Conservation (phyloP, 352 stramenopile genomes). For the Nothophytophthora sp. region DNA sequence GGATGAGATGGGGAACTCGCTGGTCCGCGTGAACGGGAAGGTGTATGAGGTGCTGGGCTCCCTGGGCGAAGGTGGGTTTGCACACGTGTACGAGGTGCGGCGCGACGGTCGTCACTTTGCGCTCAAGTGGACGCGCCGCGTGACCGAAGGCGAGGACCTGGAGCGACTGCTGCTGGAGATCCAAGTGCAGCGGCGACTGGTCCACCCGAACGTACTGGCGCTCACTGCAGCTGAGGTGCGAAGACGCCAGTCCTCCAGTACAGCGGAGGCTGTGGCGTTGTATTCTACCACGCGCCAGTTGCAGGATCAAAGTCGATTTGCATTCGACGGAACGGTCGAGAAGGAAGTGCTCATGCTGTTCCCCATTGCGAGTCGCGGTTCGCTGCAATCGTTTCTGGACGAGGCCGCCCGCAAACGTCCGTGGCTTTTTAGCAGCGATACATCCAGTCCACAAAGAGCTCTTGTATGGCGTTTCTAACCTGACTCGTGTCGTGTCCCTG, state of each 20-base stretch:
- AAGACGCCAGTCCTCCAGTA: neutral
- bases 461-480: no score
- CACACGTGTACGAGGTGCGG: conserved; percentile 59
- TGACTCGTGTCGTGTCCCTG: neutral
- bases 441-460: no score
- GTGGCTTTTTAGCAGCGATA: neutral
- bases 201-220: conserved; percentile 51
- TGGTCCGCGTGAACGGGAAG: conserved; percentile 59
- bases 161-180: conserved; percentile 71
- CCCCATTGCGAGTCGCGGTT: conserved; percentile 47
- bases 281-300: neutral
- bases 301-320: neutral
- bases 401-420: conserved; percentile 7
- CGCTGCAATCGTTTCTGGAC: conserved; percentile 61
- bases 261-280: neutral
- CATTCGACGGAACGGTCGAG: neutral
- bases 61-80: conserved; percentile 75
- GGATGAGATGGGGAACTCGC: conserved; percentile 55
- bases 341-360: conserved; percentile 74
- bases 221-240: conserved; percentile 60
- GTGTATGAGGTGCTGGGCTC: conserved; percentile 50
- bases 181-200: conserved; percentile 58
- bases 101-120: conserved; percentile 39
- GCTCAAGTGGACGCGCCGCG: conserved; percentile 66
- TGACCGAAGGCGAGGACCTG: conserved; percentile 57